Conservation (phyloP, 2,329 filamentous ascomycete genomes). For the Lecanicillium sp. region DNA sequence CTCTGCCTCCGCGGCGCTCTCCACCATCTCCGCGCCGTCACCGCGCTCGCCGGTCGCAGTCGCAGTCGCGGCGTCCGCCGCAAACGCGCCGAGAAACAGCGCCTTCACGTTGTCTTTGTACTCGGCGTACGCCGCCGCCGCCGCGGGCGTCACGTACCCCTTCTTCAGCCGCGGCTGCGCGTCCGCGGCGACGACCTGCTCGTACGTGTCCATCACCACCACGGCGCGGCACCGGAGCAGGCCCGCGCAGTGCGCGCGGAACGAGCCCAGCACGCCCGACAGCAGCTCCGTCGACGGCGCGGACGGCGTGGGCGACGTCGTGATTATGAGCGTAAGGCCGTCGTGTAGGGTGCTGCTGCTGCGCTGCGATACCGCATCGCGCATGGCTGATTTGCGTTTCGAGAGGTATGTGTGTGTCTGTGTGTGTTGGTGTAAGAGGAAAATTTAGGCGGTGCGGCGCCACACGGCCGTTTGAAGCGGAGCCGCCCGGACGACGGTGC, state of each 20-base stretch:
- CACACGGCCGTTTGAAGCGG: too few relatives aligned
- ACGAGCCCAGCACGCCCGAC: constrained; percentile 40
- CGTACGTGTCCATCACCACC: constrained; percentile 48
- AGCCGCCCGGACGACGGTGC: too few relatives aligned
- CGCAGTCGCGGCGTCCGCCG: neutral
- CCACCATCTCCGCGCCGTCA: constrained; percentile 10
- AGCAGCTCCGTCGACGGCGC: constrained; percentile 47
- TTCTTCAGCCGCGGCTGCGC: constrained; percentile 49
- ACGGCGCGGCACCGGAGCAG: constrained; percentile 36
- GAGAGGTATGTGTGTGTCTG: too few relatives aligned
- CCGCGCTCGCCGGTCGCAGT: too few relatives aligned
- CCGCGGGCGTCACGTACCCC: constrained; percentile 43
- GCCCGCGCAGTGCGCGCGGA: constrained; percentile 34
- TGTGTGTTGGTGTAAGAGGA: constrained; percentile 6
- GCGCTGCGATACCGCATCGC: too few relatives aligned
- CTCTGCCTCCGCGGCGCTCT: constrained; percentile 34
- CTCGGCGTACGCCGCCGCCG: constrained; percentile 33
- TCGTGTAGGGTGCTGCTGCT: too few relatives aligned
- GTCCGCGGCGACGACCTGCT: constrained; percentile 37
- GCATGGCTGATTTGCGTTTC: constrained; percentile 11
- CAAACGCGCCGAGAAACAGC: constrained; percentile 25
- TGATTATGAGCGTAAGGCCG: constrained; percentile 36
- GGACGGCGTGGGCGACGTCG: constrained; percentile 50
- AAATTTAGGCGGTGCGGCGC: neutral
- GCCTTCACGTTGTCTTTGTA: constrained; percentile 45